Conservation (phyloP, 495 filamentous ascomycete species). For the Chaetomidium leptoderma region DNA sequence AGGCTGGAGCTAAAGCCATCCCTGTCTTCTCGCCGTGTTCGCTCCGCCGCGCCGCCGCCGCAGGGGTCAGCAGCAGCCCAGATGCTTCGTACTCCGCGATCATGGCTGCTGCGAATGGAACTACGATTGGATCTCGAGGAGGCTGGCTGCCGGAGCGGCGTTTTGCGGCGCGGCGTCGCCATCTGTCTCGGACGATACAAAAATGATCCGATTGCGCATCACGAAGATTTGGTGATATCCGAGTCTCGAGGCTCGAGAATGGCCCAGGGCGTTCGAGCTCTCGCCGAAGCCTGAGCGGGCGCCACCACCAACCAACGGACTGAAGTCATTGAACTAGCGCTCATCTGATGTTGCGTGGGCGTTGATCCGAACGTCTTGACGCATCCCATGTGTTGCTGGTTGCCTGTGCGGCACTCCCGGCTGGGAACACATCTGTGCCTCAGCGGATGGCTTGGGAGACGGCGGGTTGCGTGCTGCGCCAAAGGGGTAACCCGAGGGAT, state of each 20-base stretch:
- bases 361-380: neutral
- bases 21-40: slow-evolving; percentile 1
- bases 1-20: slow-evolving; percentile 9
- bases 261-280: neutral
- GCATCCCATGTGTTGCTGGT: neutral
- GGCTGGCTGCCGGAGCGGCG: neutral
- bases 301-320: neutral
- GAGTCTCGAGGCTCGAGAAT: neutral
- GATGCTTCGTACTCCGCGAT: neutral
- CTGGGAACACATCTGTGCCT: neutral
- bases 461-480: neutral
- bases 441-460: neutral
- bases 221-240: neutral
- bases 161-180: neutral
- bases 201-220: neutral
- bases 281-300: neutral
- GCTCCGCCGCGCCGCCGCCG: slow-evolving; percentile 6
- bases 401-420: neutral
- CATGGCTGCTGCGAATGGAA: neutral
- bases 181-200: slow-evolving; percentile 12
- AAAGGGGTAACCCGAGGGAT: slow-evolving; percentile 1
- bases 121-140: neutral
- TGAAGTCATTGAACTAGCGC: too few relatives aligned
- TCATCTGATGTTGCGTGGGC: neutral
- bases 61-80: slow-evolving; percentile 13